Conservation (phyloP, 1,284 basidiomycete genomes). For the Leucoagaricus sp. region DNA sequence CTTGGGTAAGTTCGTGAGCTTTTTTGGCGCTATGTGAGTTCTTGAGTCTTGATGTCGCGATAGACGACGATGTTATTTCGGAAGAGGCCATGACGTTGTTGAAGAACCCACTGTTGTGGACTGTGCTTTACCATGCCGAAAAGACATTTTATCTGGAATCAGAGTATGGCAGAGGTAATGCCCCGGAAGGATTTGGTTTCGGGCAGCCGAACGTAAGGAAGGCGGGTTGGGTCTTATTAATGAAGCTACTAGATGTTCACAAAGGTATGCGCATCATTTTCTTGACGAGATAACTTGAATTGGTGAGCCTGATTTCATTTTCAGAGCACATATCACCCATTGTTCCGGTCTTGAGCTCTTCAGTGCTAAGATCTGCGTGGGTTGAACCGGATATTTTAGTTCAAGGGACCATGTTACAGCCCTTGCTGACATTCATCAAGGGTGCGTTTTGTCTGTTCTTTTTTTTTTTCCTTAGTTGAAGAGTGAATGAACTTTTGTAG, state of each 20-base stretch:
- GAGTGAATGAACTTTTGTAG: slow-evolving; percentile 38
- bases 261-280: slow-evolving; percentile 38
- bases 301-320: slow-evolving; percentile 2
- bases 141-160: slow-evolving; percentile 45
- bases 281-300: not conserved
- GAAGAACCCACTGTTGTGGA: slow-evolving; percentile 60
- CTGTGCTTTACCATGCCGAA: slow-evolving; percentile 49
- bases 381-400: slow-evolving; percentile 72
- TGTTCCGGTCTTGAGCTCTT: slow-evolving; percentile 52
- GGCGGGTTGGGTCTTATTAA: slow-evolving; percentile 58
- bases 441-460: slow-evolving; percentile 42
- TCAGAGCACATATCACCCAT: slow-evolving; percentile 41
- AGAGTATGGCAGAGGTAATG: not conserved
- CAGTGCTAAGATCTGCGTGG: slow-evolving; percentile 76
- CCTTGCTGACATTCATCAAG: slow-evolving; percentile 70
- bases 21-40: not conserved
- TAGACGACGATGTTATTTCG: slow-evolving; percentile 21
- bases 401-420: slow-evolving; percentile 67
- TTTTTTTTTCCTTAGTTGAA: slow-evolving; percentile 1
- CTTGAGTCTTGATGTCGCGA: slow-evolving; percentile 16
- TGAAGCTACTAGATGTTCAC: slow-evolving; percentile 38
- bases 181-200: slow-evolving; percentile 51
- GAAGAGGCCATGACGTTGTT: slow-evolving; percentile 41
- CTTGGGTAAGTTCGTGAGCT: slow-evolving; percentile 46
- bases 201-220: slow-evolving; percentile 70